Evolutionary conservation across 208 protist genomes (phyloP).

Genomic region (Leishmania gerbilli): DNA sequence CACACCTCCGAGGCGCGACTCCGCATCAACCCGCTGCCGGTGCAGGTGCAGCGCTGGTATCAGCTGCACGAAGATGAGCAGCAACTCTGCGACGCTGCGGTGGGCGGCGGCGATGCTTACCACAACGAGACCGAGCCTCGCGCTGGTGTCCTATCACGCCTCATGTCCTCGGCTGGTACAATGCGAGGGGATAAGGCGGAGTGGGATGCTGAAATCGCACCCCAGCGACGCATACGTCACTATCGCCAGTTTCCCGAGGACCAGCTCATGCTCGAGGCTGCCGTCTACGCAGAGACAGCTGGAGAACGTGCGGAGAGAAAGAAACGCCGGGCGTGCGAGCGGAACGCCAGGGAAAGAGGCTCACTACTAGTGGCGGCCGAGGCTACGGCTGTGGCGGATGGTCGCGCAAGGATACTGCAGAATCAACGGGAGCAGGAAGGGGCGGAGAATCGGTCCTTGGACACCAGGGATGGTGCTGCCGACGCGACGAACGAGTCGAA

Average conservation of each 20-base stretch:
- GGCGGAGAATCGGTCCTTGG: slow-evolving; percentile 21
- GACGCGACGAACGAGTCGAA: not conserved
- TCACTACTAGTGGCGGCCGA: not conserved
- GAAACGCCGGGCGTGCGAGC: slow-evolving; percentile 2
- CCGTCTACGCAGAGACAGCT: slow-evolving; percentile 13
- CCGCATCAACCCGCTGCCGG: slow-evolving; percentile 44
- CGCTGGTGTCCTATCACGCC: slow-evolving; percentile 2
- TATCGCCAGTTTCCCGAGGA: slow-evolving; percentile 23
- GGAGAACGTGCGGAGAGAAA: not conserved
- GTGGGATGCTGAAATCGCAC: slow-evolving; percentile 1
- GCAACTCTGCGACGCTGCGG: slow-evolving; percentile 1
- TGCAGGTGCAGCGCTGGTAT: slow-evolving; percentile 62
- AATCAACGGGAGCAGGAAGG: slow-evolving; percentile 9
- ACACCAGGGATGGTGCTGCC: slow-evolving; percentile 6
- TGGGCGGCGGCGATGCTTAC: not conserved
- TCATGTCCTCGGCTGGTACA: slow-evolving; percentile 19
- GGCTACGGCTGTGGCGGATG: not conserved
- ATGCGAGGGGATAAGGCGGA: slow-evolving; percentile 7
- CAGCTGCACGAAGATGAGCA: slow-evolving; percentile 45
- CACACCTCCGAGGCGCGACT: slow-evolving; percentile 31
- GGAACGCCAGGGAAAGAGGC: not conserved
- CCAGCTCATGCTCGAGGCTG: slow-evolving; percentile 15
- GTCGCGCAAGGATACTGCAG: not conserved
- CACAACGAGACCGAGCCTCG: not conserved
- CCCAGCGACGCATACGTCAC: slow-evolving; percentile 21